phyloP scores from a whole-genome alignment of 2,329 filamentous ascomycete genomes.

The Clonostachys sp. region DNA sequence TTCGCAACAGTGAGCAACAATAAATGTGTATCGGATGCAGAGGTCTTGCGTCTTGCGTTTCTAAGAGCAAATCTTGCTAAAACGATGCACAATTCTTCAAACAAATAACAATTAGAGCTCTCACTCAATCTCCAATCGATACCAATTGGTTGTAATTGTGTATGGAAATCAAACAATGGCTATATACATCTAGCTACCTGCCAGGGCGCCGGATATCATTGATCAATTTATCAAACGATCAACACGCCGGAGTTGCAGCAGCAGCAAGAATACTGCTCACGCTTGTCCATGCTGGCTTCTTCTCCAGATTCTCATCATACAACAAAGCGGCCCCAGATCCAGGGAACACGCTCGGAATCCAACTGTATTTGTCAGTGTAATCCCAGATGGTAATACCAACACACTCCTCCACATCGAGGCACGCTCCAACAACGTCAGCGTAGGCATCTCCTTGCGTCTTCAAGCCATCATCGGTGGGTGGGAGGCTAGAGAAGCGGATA shows the following conservation, averaged over 20 bases:
- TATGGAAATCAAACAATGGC: too few relatives aligned
- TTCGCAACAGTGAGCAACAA: too few relatives aligned
- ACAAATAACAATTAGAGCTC: too few relatives aligned
- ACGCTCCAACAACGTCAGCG: constrained; percentile 27
- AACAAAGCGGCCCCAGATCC: constrained; percentile 33
- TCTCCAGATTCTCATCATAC: constrained; percentile 25
- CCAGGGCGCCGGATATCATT: too few relatives aligned
- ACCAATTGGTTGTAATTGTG: too few relatives aligned
- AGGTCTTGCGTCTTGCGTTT: too few relatives aligned
- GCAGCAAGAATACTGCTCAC: constrained; percentile 25
- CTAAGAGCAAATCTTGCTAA: too few relatives aligned
- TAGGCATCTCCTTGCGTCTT: constrained; percentile 44
- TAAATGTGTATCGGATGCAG: too few relatives aligned
- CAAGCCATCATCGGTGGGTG: constrained; percentile 30
- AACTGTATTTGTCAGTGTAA: constrained; percentile 30
- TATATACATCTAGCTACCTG: too few relatives aligned
- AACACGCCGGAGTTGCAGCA: constrained; percentile 21
- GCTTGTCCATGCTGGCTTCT: constrained; percentile 33
- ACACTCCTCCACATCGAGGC: constrained; percentile 28
- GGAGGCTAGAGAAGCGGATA: constrained; percentile 43
- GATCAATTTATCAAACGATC: too few relatives aligned
- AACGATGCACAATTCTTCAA: too few relatives aligned
- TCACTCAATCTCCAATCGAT: too few relatives aligned
- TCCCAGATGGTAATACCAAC: constrained; percentile 40
- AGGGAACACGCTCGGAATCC: constrained; percentile 29